Evolutionary conservation across 2,329 filamentous ascomycete species (phyloP).

Genomic region (Phaeosphaeria sp.): DNA sequence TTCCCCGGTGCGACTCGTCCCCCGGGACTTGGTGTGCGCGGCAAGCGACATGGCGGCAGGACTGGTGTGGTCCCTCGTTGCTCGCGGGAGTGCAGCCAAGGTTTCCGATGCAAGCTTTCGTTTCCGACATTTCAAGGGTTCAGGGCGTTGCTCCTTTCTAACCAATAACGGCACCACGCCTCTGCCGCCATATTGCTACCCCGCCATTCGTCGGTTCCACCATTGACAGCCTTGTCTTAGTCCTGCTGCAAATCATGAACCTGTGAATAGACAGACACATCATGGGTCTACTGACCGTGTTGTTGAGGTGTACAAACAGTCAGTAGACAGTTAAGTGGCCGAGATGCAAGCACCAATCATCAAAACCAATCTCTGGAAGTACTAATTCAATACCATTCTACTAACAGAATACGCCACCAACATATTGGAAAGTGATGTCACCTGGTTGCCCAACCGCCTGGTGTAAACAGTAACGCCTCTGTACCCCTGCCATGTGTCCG

Average conservation of each 20-base stretch:
- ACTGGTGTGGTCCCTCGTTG: neutral
- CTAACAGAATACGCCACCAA: neutral
- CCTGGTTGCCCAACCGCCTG: neutral
- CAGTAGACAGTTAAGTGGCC: neutral
- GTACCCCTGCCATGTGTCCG: neutral
- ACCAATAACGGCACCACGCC: constrained; percentile 19
- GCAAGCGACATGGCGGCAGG: constrained; percentile 1
- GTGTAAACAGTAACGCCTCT: neutral
- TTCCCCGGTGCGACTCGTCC: neutral
- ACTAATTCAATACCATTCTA: neutral
- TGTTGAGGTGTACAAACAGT: neutral
- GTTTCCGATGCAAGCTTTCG: constrained; percentile 19
- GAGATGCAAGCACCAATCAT: neutral
- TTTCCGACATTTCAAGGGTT: constrained; percentile 13
- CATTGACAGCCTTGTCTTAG: neutral
- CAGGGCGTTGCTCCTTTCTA: constrained; percentile 12
- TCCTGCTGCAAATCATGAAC: neutral
- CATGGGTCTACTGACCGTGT: neutral
- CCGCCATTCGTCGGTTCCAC: constrained; percentile 14
- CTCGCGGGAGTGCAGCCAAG: constrained; percentile 20
- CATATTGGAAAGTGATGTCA: neutral
- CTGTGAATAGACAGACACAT: neutral
- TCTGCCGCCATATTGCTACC: constrained; percentile 19
- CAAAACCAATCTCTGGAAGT: neutral
- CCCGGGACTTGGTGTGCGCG: neutral